Conservation (phyloP, 1,284 basidiomycete genomes). For the Sporisorium reilianum region DNA sequence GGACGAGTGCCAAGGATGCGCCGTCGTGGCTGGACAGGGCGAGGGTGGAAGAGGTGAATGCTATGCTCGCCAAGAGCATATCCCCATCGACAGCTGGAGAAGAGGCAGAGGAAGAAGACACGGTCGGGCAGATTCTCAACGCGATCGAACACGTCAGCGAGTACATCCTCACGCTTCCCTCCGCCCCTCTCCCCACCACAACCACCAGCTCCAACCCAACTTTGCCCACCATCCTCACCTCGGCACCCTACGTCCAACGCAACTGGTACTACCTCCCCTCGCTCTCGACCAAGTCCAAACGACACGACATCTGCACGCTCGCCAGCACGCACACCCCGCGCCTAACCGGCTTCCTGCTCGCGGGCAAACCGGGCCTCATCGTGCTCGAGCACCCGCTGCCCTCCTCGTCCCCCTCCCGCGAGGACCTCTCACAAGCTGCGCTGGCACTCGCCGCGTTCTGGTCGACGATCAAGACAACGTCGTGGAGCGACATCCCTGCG, state of each 20-base stretch:
- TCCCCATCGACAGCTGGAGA: too few relatives aligned
- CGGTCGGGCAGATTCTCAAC: conserved; percentile 4
- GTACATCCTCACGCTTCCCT: conserved; percentile 9
- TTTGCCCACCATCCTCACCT: background rate
- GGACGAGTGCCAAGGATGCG: conserved; percentile 25
- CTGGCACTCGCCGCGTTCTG: conserved; percentile 42
- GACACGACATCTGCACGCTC: conserved; percentile 47
- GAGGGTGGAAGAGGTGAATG: conserved; percentile 23
- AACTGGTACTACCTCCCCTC: conserved; percentile 60
- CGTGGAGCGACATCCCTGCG: conserved; percentile 55
- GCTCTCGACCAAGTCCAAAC: conserved; percentile 46
- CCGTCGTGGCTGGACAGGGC: conserved; percentile 33
- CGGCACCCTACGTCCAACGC: conserved; percentile 18
- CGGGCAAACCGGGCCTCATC: conserved; percentile 60
- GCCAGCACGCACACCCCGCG: conserved; percentile 28
- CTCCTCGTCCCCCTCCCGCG: conserved; percentile 13
- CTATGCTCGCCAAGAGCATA: background rate
- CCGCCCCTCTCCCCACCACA: background rate
- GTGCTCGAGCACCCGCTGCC: conserved; percentile 54
- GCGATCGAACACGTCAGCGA: conserved; percentile 33
- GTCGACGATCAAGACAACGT: conserved; percentile 43
- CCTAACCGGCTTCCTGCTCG: conserved; percentile 57
- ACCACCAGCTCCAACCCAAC: background rate
- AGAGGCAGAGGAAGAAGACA: conserved; percentile 22
- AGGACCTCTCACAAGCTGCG: conserved; percentile 8